A percentile compares a stretch with the other conserved stretches of the same genome.
Conservation (phyloP, 2,329 filamentous ascomycete genomes). For the Corynespora cassiicola region DNA sequence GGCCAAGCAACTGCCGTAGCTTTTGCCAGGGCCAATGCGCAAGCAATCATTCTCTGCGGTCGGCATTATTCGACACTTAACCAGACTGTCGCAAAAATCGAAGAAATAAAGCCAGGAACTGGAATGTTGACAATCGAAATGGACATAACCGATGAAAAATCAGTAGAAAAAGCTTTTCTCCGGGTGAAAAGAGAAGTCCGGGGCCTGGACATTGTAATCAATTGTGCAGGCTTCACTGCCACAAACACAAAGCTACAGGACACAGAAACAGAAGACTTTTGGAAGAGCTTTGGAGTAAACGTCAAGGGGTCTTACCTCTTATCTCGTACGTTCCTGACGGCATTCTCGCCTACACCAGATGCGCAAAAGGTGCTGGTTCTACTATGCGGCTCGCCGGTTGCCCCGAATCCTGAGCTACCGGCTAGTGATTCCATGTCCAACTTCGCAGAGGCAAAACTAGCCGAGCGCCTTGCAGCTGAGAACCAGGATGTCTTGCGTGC, state of each 20-base stretch:
- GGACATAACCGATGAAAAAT: slow-evolving; percentile 11
- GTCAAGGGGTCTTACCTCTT: slow-evolving; percentile 4
- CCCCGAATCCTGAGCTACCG: not conserved
- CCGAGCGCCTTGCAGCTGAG: slow-evolving; percentile 9
- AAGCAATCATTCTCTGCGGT: slow-evolving; percentile 15
- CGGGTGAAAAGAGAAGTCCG: slow-evolving; percentile 5
- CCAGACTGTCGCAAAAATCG: slow-evolving; percentile 3
- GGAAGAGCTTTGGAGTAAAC: slow-evolving; percentile 3
- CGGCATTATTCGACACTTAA: slow-evolving; percentile 12
- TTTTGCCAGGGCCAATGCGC: slow-evolving; percentile 13
- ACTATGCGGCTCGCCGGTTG: not conserved
- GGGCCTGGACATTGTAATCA: slow-evolving; percentile 5
- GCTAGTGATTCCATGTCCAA: slow-evolving; percentile 16
- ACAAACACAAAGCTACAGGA: not conserved
- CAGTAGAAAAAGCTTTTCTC: slow-evolving; percentile 9
- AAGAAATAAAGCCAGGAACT: slow-evolving; percentile 5
- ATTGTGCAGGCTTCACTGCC: slow-evolving; percentile 2
- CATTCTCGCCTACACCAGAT: not conserved
- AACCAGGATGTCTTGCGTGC: not conserved
- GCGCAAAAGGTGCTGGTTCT: not conserved
- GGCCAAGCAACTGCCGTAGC: slow-evolving; percentile 11
- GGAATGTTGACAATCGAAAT: slow-evolving; percentile 8
- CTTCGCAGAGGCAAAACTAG: slow-evolving; percentile 9
- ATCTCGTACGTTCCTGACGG: slow-evolving; percentile 1
- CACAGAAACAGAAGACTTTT: not conserved